Percentiles rank a stretch among this genome's conserved stretches.
Evolutionary conservation across 1,284 basidiomycete species (phyloP).

Genomic region (Fomitopsis palustris): DNA sequence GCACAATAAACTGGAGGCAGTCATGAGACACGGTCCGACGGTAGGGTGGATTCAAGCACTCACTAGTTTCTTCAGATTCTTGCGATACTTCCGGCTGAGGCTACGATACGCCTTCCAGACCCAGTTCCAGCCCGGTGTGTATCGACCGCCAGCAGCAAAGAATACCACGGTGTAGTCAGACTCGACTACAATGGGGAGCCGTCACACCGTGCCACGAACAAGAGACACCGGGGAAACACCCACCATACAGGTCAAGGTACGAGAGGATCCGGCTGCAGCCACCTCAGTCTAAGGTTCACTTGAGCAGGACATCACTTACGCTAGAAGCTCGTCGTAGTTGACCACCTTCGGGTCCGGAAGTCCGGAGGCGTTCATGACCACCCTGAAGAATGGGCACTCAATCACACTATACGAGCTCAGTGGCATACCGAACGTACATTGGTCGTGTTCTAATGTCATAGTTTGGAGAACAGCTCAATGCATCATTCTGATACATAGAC

Average conservation of each 20-base stretch:
- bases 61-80: slow-evolving; percentile 81
- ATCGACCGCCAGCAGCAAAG: slow-evolving; percentile 74
- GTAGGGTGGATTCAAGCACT: slow-evolving; percentile 15
- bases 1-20: slow-evolving; percentile 67
- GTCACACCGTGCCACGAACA: neutral
- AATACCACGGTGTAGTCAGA: slow-evolving; percentile 86
- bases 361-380: slow-evolving; percentile 76
- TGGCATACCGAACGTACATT: slow-evolving; percentile 54
- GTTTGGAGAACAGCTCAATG: neutral
- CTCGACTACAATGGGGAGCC: slow-evolving; percentile 55
- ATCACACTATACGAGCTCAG: neutral
- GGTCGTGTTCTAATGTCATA: slow-evolving; percentile 62
- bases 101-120: slow-evolving; percentile 86
- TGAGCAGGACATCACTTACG: slow-evolving; percentile 44
- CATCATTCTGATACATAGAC: neutral
- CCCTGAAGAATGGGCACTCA: slow-evolving; percentile 41
- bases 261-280: slow-evolving; percentile 60
- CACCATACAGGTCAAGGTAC: slow-evolving; percentile 78
- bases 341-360: slow-evolving; percentile 76
- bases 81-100: slow-evolving; percentile 79
- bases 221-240: neutral
- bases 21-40: neutral
- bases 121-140: slow-evolving; percentile 85
- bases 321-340: slow-evolving; percentile 73
- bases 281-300: neutral